phyloP scores from a whole-genome alignment of 371 early-diverging fungal species.

The Syncephalastrum contaminatum region DNA sequence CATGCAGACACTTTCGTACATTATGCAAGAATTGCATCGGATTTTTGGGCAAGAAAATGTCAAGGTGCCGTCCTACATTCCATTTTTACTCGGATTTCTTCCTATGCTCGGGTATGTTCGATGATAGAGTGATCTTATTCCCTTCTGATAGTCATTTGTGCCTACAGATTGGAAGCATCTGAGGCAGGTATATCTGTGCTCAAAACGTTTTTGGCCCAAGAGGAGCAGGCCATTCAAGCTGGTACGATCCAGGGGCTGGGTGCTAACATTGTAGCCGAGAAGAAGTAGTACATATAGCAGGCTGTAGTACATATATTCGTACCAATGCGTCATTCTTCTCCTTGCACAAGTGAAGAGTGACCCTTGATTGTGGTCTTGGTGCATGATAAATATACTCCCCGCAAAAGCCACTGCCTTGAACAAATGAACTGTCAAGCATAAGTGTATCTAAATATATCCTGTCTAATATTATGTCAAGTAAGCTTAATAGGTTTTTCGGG shows the following conservation, averaged over 20 bases:
- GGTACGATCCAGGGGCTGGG: constrained; percentile 9
- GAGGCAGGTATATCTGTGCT: constrained; percentile 13
- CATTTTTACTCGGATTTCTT: constrained; percentile 19
- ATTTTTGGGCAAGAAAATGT: constrained; percentile 20
- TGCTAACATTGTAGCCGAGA: constrained; percentile 13
- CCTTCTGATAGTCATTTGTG: not conserved
- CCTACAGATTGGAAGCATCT: constrained; percentile 20
- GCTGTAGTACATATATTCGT: too few relatives aligned
- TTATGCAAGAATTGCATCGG: constrained; percentile 5
- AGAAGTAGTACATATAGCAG: not conserved
- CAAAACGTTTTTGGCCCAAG: constrained; percentile 19
- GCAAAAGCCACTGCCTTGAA: too few relatives aligned
- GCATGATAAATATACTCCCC: too few relatives aligned
- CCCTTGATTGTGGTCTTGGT: too few relatives aligned
- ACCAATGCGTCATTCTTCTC: too few relatives aligned
- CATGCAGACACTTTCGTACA: constrained; percentile 9
- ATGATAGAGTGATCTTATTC: too few relatives aligned
- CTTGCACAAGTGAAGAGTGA: too few relatives aligned
- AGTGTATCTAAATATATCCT: too few relatives aligned
- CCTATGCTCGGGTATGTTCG: constrained; percentile 19
- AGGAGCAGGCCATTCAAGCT: constrained; percentile 11
- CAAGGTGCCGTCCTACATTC: not conserved
- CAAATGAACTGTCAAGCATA: too few relatives aligned
- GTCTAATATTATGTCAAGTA: too few relatives aligned
- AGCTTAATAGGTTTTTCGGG: too few relatives aligned